Conservation (phyloP, 306 rosid species). For the Gastrolobium villosum region DNA sequence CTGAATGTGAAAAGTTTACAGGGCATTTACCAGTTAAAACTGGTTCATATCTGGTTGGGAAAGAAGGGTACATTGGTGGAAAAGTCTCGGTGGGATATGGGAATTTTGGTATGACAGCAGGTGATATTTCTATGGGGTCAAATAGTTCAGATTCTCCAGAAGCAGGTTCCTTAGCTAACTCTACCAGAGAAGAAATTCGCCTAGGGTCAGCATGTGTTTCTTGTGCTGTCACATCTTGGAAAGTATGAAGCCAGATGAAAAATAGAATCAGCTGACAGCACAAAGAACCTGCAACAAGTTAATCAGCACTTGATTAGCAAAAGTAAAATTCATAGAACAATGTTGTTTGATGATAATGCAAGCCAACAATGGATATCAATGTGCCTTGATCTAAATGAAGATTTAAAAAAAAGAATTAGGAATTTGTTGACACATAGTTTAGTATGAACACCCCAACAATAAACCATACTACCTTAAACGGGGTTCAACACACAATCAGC, state of each 20-base stretch:
- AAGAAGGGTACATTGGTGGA: conserved; percentile 91
- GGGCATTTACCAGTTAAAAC: conserved; percentile 92
- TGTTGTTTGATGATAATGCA: neutral
- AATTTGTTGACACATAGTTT: conserved; percentile 7
- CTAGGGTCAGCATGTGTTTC: conserved; percentile 53
- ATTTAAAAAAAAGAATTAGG: neutral
- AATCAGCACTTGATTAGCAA: conserved; percentile 43
- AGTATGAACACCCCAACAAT: conserved; percentile 12
- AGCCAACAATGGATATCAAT: conserved; percentile 2
- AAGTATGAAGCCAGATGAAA: conserved; percentile 74
- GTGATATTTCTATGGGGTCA: conserved; percentile 95
- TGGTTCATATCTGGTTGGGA: conserved; percentile 86
- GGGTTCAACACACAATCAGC: neutral
- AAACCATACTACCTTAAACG: conserved; percentile 24
- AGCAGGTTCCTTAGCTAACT: conserved; percentile 75
- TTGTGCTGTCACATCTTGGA: conserved; percentile 68
- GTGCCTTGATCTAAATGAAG: neutral
- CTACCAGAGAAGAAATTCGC: conserved; percentile 54
- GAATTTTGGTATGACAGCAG: conserved; percentile 84
- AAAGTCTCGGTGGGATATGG: conserved; percentile 73
- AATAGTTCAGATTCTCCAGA: conserved; percentile 64
- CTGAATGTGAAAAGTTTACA: conserved; percentile 78
- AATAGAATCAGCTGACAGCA: conserved; percentile 68
- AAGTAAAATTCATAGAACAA: neutral
- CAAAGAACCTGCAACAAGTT: conserved; percentile 77